Base-by-base conservation (phyloP, 805 yeast species). In the Saccharomycopsis olivae region DNA sequence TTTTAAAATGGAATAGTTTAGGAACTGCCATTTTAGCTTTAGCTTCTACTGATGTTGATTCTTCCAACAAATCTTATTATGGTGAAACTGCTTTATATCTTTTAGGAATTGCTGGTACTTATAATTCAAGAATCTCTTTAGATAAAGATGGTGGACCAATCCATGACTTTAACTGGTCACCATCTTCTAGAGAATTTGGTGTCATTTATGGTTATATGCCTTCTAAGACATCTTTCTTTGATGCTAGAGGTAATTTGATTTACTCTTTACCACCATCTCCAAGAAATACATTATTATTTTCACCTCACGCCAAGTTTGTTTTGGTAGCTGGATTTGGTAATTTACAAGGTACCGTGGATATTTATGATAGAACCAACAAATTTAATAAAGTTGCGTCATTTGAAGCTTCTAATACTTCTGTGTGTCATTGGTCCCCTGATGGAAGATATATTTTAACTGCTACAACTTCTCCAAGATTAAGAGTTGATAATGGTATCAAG, bases 191-290 rank as follows among this genome's bases (percentile, higher is more conserved):
- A 51, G 97, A 92, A 64, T 94, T 92, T 66, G 97, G 96, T 46
- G 98, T 92, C 33, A 86, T 84, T 41, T 88, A 88, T 56, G 99
- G 98, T 24, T 88, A 75, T 64, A 92, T 92, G 97, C 99, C 99
- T 2, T 85, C 96, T 21, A 80, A 82, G 53, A 88, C 96, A 19
- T 77, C 95, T 9, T 86, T 92, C 53, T 92, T 89, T 54, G 97
- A 92, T 62, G 75, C 94, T 20, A 75, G 96, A 53, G 98, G 97
- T 48, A 85, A 87, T 57, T 69, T 77, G 17, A 77, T 87, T 49
- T 83, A 80, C 58, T 73, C 86, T 1, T 69, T 92, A 53, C 89
- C 95, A 17, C 78, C 83, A 29, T 83, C 84, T 34, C 80, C 96
- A 39, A 78, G 92, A 57, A 92, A 92, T 62, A 85, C 96, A 23